These are phyloP conservation scores for Synchytrium microbalum DNA, from an alignment of 371 early-diverging fungal genomes.

Conservation along the genomic window DNA sequence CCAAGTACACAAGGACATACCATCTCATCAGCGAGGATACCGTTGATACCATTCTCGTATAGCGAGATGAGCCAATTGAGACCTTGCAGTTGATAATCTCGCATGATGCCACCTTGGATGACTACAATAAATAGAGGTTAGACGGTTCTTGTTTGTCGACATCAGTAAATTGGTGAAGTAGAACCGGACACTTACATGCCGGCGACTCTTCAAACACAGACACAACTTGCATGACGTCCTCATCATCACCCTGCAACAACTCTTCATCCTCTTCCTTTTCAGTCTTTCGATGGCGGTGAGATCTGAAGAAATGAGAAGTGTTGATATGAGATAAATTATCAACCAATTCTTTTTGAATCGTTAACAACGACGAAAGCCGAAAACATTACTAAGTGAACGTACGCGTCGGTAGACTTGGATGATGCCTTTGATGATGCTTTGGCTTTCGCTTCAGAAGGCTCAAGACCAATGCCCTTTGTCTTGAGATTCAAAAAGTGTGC, in stretches of 20 bases:
- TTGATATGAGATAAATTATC: too few species aligned
- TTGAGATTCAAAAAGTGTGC: slow-evolving; percentile 43
- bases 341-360: too few species aligned
- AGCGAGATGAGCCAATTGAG: slow-evolving; percentile 97
- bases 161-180: not conserved
- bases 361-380: too few species aligned
- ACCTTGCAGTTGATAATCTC: slow-evolving; percentile 94
- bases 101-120: slow-evolving; percentile 62
- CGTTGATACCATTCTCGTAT: slow-evolving; percentile 96
- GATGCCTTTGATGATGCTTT: slow-evolving; percentile 1
- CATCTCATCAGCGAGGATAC: slow-evolving; percentile 97
- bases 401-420: not conserved
- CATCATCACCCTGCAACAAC: slow-evolving; percentile 65
- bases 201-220: slow-evolving; percentile 82
- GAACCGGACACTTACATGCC: slow-evolving; percentile 44
- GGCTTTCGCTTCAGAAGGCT: slow-evolving; percentile 10
- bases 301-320: slow-evolving; percentile 25
- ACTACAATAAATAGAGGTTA: not conserved
- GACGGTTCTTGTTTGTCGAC: not conserved
- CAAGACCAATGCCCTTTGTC: slow-evolving; percentile 25
- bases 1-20: slow-evolving; percentile 76
- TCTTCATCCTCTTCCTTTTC: slow-evolving; percentile 96
- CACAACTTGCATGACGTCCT: slow-evolving; percentile 23
- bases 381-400: not conserved
- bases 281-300: slow-evolving; percentile 80